Base-by-base conservation (phyloP, 306 rosid genomes). In the Alnus glutinosa region DNA sequence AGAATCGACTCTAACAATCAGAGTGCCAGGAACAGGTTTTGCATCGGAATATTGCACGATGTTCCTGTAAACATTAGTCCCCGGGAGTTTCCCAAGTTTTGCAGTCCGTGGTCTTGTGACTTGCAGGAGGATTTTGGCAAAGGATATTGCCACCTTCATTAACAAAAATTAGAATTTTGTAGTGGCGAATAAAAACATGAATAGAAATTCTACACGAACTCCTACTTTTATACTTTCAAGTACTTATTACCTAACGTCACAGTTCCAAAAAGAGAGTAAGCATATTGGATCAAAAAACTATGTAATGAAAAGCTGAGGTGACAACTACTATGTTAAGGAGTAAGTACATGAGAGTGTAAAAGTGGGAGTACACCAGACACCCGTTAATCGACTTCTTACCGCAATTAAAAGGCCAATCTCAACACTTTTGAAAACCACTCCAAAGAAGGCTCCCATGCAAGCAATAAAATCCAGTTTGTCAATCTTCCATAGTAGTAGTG, bases 401-500 rank as follows among this genome's bases (percentile, higher is more conserved):
- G 97, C 95, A 42, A 95, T 84, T 28, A 95, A 81, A 68, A 95
- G 92, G 54, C 97, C 97, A 23, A 92, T 88, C 85, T 91, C 97
- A 15, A 95, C 95, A 13, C 87, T 89, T 12, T 84, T 74, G 72
- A 95, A 95, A 32, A 95, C 75, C 23, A 95, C 98, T 6, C 97
- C 98, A 44, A 91, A 87, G 86, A 95, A 91, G 82, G 98, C 98
- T 68, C 97, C 98, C 83, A 95, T 83, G 84, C 98, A 95, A 18
- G 94, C 95, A 7, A 86, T 42, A 52, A 95, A 95, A 71, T 95
- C 98, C 3, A 92, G 85, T 62, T 91, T 91, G 84, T 92, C 98
- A 12, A 91, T 68, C 88, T 92, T 95, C 93, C 93, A 95, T 0
- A 95, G 81, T n/a, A 86, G 83, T 30, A 87, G 77, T 28, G 67